Conservation (phyloP, 495 filamentous ascomycete genomes). For the Talaromyces borbonicus region DNA sequence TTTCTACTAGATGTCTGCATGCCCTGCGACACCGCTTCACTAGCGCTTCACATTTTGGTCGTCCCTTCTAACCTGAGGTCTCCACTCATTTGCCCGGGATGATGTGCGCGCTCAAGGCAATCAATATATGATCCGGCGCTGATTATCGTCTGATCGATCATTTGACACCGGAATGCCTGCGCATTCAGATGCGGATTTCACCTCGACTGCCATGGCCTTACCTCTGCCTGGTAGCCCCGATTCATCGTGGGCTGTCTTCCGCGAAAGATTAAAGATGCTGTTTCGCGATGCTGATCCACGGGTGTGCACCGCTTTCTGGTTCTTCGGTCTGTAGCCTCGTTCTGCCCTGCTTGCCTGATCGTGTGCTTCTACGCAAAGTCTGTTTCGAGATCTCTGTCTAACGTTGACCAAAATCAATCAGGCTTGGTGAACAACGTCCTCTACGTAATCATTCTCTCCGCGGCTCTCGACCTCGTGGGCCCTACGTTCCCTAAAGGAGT, state of each 20-base stretch:
- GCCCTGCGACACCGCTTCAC: no score
- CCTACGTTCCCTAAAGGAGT: constrained; percentile 74
- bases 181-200: constrained; percentile 6
- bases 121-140: no score
- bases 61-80: no score
- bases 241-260: constrained; percentile 62
- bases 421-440: constrained; percentile 96
- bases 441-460: constrained; percentile 92
- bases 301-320: constrained; percentile 80
- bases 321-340: constrained; percentile 61
- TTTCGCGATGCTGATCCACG: constrained; percentile 61
- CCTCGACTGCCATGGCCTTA: constrained; percentile 32
- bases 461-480: constrained; percentile 93
- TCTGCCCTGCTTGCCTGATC: neutral
- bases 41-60: no score
- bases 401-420: constrained; percentile 20
- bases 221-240: constrained; percentile 66
- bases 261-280: constrained; percentile 48
- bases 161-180: neutral
- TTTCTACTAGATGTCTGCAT: no score
- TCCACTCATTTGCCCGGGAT: no score
- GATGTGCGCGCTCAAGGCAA: no score
- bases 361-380: neutral
- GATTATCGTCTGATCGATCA: no score
- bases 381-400: neutral